Conservation (phyloP, 2,329 filamentous ascomycete genomes). For the Aspergillus sp. region DNA sequence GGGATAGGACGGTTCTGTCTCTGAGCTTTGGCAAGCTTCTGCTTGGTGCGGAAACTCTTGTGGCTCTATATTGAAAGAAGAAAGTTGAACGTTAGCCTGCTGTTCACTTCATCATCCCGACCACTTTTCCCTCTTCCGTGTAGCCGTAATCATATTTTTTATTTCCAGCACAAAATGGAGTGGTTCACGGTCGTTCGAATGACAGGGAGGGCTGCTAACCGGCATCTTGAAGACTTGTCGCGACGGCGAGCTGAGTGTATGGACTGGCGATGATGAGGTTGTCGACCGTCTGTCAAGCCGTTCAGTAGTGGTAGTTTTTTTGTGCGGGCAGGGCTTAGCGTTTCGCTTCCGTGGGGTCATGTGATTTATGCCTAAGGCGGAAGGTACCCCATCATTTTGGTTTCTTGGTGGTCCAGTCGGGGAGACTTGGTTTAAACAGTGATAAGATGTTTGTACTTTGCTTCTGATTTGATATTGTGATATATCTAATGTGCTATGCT, state of each 20-base stretch:
- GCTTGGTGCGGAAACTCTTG: conserved; percentile 99
- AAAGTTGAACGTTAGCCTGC: conserved; percentile 14
- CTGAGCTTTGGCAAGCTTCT: conserved; percentile 99
- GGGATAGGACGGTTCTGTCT: conserved; percentile 99
- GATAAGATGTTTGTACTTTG: background rate
- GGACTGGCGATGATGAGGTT: conserved; percentile 36
- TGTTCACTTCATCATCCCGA: background rate
- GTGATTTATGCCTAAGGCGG: conserved; percentile 33
- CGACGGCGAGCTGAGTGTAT: conserved; percentile 43
- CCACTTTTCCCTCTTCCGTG: background rate
- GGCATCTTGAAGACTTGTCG: conserved; percentile 57
- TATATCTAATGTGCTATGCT: background rate
- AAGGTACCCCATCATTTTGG: too few species aligned
- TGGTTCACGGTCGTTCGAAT: background rate
- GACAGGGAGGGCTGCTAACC: conserved; percentile 42
- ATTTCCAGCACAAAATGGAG: background rate
- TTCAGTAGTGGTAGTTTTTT: conserved; percentile 35
- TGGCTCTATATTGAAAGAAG: conserved; percentile 69
- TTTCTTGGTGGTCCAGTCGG: background rate
- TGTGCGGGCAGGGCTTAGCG: conserved; percentile 45
- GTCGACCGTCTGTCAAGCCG: conserved; percentile 33
- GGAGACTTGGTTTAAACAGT: background rate
- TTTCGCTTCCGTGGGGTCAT: conserved; percentile 41
- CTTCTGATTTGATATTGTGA: background rate
- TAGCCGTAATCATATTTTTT: background rate